Percentiles rank a stretch among this genome's conserved stretches.
Evolutionary conservation across 805 yeast genomes (phyloP).

Genomic region (Monosporozyma unispora): DNA sequence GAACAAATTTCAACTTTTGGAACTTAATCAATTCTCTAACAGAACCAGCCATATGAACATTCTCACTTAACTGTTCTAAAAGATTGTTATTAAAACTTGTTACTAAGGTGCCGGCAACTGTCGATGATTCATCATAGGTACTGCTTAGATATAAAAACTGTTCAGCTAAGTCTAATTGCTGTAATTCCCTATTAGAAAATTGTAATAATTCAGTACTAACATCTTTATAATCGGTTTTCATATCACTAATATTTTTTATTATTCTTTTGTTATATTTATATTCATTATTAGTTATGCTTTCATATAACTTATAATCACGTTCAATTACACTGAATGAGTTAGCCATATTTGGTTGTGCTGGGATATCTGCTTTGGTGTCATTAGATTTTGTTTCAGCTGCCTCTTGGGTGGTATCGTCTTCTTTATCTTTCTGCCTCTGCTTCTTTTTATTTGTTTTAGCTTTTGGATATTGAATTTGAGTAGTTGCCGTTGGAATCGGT

Average conservation of each 20-base stretch:
- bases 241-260: conserved; percentile 20
- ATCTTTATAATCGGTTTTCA: conserved; percentile 20
- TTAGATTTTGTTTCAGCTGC: neutral
- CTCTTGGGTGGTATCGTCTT: neutral
- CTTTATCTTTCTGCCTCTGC: neutral
- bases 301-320: conserved; percentile 24
- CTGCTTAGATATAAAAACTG: conserved; percentile 22
- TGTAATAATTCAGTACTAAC: conserved; percentile 21
- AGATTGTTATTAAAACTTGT: conserved; percentile 26
- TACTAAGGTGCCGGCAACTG: conserved; percentile 20
- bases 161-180: conserved; percentile 22
- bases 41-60: conserved; percentile 25
- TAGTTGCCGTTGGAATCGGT: conserved; percentile 24
- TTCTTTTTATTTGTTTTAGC: conserved; percentile 4
- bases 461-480: conserved; percentile 16
- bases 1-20: conserved; percentile 25
- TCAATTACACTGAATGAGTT: conserved; percentile 18
- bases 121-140: conserved; percentile 20
- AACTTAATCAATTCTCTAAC: conserved; percentile 25
- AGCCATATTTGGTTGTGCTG: neutral
- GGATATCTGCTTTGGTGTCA: neutral
- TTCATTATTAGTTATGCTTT: conserved; percentile 18
- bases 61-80: conserved; percentile 27
- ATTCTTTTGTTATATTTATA: conserved; percentile 24
- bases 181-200: conserved; percentile 18